Base-by-base conservation (phyloP, 1,284 basidiomycete genomes). In the Mycena citricolor region DNA sequence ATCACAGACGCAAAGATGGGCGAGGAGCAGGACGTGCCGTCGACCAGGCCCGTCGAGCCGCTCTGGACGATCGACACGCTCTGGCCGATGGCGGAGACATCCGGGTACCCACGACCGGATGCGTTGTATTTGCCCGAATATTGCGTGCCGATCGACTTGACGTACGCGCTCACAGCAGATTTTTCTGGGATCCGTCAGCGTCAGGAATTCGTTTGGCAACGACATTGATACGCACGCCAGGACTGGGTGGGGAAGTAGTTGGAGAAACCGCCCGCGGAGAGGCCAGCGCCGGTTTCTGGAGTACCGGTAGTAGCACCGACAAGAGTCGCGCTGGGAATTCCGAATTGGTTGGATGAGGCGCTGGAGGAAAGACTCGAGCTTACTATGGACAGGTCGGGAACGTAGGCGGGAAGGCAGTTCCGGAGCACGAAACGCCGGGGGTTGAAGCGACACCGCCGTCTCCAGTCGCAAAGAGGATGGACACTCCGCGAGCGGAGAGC, bases 391-490 rank as follows among this genome's bases (percentile, higher is more conserved):
- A 32, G 24, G 30, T 51, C 45, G 10, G 31, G 31, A 10, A 32
- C 11, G 11, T 32, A 17, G 14, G 4, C 4, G n/a, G n/a, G n/a
- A n/a, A n/a, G n/a, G n/a, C n/a, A n/a, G n/a, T n/a, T n/a, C n/a
- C 28, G 23, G 12, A 39, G 36, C 50, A 52, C 37, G 76, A 73
- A 17, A 68, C 71, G 1, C 64, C 62, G 24, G 52, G 1, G 67
- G 22, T 44, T 76, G 59, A 5, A 17, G 82, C 86, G 7, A 86
- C 86, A 40, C 86, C 86, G 12, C 63, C 63, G 52, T 89, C 85
- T 8, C 86, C 86, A 17, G 78, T 79, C 13, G 76, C 69, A 60
- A 85, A 86, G 42, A 80, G 54, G 19, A 86, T 50, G 3, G 80
- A 77, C 13, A 79, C 68, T 20, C 86, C 86, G 5, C 82, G 74